A percentile compares a stretch with the other conserved stretches of the same genome.
phyloP scores from a whole-genome alignment of 2,329 filamentous ascomycete species.

The Albifimbria verrucaria region DNA sequence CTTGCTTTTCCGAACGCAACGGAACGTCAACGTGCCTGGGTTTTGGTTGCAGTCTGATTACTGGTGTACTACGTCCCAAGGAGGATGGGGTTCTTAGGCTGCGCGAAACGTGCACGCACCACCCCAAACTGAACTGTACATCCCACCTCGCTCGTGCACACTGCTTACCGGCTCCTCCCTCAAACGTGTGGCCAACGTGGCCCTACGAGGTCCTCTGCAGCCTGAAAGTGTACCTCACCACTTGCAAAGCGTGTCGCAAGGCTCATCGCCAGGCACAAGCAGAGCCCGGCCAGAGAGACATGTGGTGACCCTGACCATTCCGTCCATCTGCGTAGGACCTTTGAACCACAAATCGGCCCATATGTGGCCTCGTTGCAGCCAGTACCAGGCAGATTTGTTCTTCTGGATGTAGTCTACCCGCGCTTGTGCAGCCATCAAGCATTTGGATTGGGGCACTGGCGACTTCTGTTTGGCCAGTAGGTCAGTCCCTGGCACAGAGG shows the following conservation, averaged over 20 bases:
- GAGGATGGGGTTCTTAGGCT: neutral
- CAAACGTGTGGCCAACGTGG: neutral
- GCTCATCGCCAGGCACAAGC: too few relatives aligned
- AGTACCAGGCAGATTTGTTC: too few relatives aligned
- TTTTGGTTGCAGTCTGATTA: neutral
- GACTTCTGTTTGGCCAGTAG: neutral
- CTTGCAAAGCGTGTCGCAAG: too few relatives aligned
- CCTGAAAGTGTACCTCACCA: too few relatives aligned
- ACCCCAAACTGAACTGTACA: neutral
- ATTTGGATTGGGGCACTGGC: neutral
- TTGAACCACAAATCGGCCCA: too few relatives aligned
- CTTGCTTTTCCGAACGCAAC: neutral
- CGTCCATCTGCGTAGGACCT: too few relatives aligned
- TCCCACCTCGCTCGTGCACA: neutral
- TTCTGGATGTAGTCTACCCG: neutral
- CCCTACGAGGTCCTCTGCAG: neutral
- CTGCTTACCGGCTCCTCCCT: neutral
- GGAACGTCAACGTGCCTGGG: neutral
- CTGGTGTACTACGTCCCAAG: neutral
- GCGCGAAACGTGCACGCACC: neutral
- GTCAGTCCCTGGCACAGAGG: neutral
- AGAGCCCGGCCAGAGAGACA: too few relatives aligned
- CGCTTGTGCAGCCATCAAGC: neutral
- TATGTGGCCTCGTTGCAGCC: too few relatives aligned
- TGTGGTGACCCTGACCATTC: too few relatives aligned